phyloP scores from a whole-genome alignment of 371 early-diverging fungal species.

The Mortierella sp. region DNA sequence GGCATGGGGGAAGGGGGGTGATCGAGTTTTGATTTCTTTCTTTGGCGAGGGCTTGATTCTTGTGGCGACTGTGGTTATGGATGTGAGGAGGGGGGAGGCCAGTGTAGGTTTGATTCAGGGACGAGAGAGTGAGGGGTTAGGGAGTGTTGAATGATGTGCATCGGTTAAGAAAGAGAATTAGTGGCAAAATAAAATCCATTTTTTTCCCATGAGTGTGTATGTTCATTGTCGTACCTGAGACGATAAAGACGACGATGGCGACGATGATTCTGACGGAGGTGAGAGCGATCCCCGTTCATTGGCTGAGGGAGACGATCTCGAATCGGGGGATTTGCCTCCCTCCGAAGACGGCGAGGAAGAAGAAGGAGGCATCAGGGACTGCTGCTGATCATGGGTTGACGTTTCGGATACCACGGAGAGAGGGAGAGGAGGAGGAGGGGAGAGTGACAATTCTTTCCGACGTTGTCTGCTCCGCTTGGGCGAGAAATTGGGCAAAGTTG shows the following conservation, averaged over 20 bases:
- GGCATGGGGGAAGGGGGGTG: not conserved
- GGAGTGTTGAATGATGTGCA: not conserved
- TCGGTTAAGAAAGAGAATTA: not conserved
- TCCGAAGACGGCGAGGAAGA: not conserved
- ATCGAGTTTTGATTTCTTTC: not conserved
- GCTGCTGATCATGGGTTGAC: not conserved
- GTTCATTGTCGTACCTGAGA: not conserved
- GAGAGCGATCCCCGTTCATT: slow-evolving; percentile 1
- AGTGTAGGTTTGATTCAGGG: not conserved
- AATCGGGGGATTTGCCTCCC: slow-evolving; percentile 1
- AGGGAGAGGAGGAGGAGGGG: not conserved
- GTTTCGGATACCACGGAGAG: not conserved
- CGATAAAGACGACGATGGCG: not conserved
- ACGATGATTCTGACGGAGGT: not conserved
- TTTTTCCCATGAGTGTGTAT: not conserved
- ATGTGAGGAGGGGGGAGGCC: not conserved
- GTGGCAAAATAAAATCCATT: not conserved
- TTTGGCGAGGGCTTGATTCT: not conserved
- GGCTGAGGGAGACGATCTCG: not conserved
- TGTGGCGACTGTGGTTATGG: not conserved
- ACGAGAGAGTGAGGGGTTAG: not conserved
- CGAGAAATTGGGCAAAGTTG: not conserved
- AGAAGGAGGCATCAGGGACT: too few species aligned
- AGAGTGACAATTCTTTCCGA: not conserved
- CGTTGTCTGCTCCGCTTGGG: not conserved